Percentiles rank a stretch among this genome's conserved stretches.
phyloP scores from a whole-genome alignment of 2,329 filamentous ascomycete species.

The Phialophora macrospora region DNA sequence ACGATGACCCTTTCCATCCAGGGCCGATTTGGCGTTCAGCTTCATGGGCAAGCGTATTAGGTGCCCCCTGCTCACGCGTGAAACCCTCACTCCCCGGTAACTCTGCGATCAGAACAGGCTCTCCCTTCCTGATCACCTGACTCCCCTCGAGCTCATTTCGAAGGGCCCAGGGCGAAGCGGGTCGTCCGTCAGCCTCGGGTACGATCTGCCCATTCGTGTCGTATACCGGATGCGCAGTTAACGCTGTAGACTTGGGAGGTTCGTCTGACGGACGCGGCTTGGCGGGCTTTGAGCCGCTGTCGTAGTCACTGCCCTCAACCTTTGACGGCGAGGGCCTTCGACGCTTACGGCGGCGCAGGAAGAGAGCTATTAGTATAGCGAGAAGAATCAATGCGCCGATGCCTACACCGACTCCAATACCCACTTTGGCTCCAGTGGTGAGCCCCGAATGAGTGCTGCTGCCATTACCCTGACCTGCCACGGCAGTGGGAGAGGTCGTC shows the following conservation, averaged over 20 bases:
- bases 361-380: conserved; percentile 33
- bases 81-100: conserved; percentile 21
- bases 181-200: conserved; percentile 15
- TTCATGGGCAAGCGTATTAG: conserved; percentile 8
- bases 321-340: conserved; percentile 9
- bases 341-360: conserved; percentile 34
- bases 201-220: conserved; percentile 4
- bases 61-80: conserved; percentile 13
- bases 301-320: conserved; percentile 14
- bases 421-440: conserved; percentile 39
- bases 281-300: neutral
- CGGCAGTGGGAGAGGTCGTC: conserved; percentile 2
- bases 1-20: conserved; percentile 16
- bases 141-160: conserved; percentile 20
- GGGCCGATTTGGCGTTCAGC: conserved; percentile 22
- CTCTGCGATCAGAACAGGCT: conserved; percentile 13
- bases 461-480: conserved; percentile 3
- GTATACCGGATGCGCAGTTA: neutral
- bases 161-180: conserved; percentile 17
- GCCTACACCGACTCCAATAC: conserved; percentile 38
- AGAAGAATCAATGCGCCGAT: conserved; percentile 36
- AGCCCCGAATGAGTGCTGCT: conserved; percentile 26
- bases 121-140: conserved; percentile 10
- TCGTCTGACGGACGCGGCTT: neutral
- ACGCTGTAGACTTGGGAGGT: conserved; percentile 1